Conservation (phyloP, 306 rosid genomes). For the Chamaecrista fasciculata region DNA sequence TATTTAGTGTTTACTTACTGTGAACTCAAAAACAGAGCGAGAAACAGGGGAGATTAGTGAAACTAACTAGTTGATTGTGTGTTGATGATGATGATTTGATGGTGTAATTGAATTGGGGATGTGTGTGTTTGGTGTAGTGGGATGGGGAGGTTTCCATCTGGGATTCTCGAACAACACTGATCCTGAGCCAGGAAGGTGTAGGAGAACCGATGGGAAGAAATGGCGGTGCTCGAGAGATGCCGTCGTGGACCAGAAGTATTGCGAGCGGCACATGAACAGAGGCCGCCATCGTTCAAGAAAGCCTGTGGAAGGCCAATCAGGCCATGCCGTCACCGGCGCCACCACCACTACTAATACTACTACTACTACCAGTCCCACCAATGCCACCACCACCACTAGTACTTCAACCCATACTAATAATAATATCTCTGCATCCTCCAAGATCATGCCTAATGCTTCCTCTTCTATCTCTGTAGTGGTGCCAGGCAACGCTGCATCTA, state of each 20-base stretch:
- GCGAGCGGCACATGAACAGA: slow-evolving; percentile 68
- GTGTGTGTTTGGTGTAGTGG: slow-evolving; percentile 44
- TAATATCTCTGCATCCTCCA: slow-evolving; percentile 24
- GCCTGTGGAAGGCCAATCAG: slow-evolving; percentile 78
- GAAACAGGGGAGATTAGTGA: neutral
- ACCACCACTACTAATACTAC: neutral
- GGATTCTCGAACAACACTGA: slow-evolving; percentile 91
- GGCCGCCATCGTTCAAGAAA: slow-evolving; percentile 96
- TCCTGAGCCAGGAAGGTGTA: slow-evolving; percentile 99
- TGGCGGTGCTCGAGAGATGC: slow-evolving; percentile 95
- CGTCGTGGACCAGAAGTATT: slow-evolving; percentile 33
- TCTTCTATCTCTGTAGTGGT: slow-evolving; percentile 41
- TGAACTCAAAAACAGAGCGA: neutral
- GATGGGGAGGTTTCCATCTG: slow-evolving; percentile 90
- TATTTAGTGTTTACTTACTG: neutral
- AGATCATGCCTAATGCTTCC: slow-evolving; percentile 38
- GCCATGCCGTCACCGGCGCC: slow-evolving; percentile 22
- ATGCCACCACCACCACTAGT: neutral
- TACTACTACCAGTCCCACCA: neutral
- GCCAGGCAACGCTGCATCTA: slow-evolving; percentile 39
- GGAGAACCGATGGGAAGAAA: slow-evolving; percentile 99
- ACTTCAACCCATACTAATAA: neutral
- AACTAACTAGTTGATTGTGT: no score
- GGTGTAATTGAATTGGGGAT: neutral
- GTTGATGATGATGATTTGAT: neutral